Evolutionary conservation across 164 flowering plant species (phyloP).

Genomic region (Sedum album): DNA sequence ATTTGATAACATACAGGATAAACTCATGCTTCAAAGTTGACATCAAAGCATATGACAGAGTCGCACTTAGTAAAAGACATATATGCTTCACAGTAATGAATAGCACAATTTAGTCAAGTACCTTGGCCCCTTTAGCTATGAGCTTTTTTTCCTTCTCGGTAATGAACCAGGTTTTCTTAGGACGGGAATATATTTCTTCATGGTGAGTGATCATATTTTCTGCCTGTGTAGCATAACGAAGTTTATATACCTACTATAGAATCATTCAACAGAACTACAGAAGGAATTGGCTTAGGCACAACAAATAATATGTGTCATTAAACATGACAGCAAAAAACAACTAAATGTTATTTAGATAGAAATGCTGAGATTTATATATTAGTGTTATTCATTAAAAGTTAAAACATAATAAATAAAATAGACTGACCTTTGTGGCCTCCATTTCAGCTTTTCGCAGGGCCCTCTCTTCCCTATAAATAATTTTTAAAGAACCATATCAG

Average conservation of each 20-base stretch:
- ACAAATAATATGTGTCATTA: neutral
- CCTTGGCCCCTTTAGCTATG: conserved; percentile 63
- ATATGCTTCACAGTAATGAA: neutral
- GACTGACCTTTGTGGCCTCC: conserved; percentile 77
- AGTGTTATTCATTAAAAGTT: neutral
- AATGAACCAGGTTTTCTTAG: conserved; percentile 85
- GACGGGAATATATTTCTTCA: conserved; percentile 84
- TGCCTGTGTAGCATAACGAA: conserved; percentile 36
- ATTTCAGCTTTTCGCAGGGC: conserved; percentile 91
- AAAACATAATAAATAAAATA: neutral
- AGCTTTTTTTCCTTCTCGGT: conserved; percentile 81
- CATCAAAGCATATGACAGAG: no score
- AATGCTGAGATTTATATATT: neutral
- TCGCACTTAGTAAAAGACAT: neutral
- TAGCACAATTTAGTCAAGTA: conserved; percentile 13
- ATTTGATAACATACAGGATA: no score
- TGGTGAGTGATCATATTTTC: conserved; percentile 84
- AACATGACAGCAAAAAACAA: neutral
- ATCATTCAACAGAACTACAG: neutral
- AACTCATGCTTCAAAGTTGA: no score
- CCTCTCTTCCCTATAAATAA: conserved; percentile 65
- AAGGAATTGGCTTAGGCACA: neutral
- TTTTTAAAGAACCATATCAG: neutral
- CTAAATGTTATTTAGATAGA: neutral
- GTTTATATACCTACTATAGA: neutral